phyloP scores from a whole-genome alignment of 1,139 yeast species.

The Candida labiduridarum region DNA sequence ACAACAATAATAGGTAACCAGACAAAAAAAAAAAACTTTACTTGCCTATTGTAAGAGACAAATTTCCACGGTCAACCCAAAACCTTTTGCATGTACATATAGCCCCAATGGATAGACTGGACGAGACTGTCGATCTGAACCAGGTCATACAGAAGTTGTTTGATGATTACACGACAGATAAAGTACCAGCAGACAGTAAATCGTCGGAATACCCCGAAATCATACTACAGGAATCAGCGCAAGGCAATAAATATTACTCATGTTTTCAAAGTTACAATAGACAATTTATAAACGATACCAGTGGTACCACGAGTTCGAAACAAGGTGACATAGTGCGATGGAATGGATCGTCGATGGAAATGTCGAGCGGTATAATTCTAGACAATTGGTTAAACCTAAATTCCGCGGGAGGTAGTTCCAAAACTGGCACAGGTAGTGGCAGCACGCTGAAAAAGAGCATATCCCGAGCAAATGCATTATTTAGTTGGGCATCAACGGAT shows the following conservation, averaged over 20 bases:
- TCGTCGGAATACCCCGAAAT: constrained; percentile 34
- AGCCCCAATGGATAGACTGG: not conserved
- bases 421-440: constrained; percentile 3
- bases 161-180: constrained; percentile 3
- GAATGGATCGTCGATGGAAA: constrained; percentile 33
- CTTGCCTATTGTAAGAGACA: not conserved
- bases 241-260: constrained; percentile 35
- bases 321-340: constrained; percentile 33
- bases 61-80: not conserved
- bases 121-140: constrained; percentile 3
- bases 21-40: not conserved
- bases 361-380: constrained; percentile 30
- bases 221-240: constrained; percentile 33
- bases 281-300: constrained; percentile 31
- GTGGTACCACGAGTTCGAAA: constrained; percentile 11
- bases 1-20: not conserved
- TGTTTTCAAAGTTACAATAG: constrained; percentile 39
- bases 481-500: constrained; percentile 50
- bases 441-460: constrained; percentile 11
- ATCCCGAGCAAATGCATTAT: constrained; percentile 34
- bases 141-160: constrained; percentile 11
- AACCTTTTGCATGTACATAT: not conserved
- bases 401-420: not conserved
- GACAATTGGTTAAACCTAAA: constrained; percentile 28
- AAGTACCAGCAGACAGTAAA: constrained; percentile 1